phyloP scores from a whole-genome alignment of 768 basidiomycete genomes.

The Mycena chlorophos region DNA sequence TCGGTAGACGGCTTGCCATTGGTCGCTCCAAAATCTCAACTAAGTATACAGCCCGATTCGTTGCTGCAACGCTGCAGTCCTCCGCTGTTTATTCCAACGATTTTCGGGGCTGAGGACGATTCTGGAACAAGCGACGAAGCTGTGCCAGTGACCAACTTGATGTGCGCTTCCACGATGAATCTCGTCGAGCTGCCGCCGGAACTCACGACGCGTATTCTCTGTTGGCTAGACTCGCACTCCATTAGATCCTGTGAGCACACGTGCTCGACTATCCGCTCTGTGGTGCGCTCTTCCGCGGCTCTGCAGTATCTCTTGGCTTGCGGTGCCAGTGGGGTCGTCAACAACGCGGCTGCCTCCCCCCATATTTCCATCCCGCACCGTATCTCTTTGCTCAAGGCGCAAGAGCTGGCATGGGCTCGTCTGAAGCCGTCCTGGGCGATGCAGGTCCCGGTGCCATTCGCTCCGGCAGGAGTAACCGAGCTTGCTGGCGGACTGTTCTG shows the following conservation, averaged over 20 bases:
- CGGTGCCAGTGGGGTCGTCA: background rate
- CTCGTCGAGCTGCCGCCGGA: background rate
- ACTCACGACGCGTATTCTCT: background rate
- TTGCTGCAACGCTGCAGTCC: too few species aligned
- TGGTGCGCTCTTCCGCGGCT: constrained; percentile 1
- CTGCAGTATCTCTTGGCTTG: constrained; percentile 6
- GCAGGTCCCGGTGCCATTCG: constrained; percentile 1
- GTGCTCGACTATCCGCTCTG: background rate
- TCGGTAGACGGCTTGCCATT: too few species aligned
- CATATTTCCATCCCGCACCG: constrained; percentile 9
- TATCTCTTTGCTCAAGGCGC: constrained; percentile 1
- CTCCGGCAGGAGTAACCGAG: constrained; percentile 7
- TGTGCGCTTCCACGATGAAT: background rate
- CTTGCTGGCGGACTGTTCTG: constrained; percentile 12
- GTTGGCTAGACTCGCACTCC: background rate
- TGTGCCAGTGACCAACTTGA: background rate
- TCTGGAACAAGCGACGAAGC: too few species aligned
- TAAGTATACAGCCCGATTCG: too few species aligned
- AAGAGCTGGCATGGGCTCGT: constrained; percentile 1
- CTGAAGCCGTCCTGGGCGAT: constrained; percentile 4
- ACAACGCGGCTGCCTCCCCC: background rate
- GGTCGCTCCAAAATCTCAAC: too few species aligned
- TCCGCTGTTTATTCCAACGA: too few species aligned
- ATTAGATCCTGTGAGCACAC: background rate
- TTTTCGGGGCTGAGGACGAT: too few species aligned